Evolutionary conservation across 306 rosid species (phyloP).

Genomic region (Pueraria montana): DNA sequence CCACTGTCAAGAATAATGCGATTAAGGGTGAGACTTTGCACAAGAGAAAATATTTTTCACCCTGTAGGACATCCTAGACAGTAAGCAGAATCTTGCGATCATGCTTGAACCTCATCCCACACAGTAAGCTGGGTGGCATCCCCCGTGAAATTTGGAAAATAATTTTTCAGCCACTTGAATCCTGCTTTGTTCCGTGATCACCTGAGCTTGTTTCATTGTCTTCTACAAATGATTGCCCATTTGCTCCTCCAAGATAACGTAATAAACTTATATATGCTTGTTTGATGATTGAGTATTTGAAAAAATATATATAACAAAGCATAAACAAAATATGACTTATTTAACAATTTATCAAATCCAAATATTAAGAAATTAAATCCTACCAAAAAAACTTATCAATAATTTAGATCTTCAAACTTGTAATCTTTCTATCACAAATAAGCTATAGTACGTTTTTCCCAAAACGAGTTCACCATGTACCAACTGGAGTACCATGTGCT

Average conservation of each 20-base stretch:
- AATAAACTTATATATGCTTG: not conserved
- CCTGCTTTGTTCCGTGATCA: not conserved
- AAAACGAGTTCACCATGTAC: too few species aligned
- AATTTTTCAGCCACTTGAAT: not conserved
- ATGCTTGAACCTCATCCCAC: not conserved
- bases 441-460: too few species aligned
- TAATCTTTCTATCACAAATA: too few species aligned
- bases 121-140: conserved; percentile 16
- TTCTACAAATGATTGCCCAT: not conserved
- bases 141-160: conserved; percentile 37
- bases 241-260: not conserved
- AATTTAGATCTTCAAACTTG: too few species aligned
- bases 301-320: not conserved
- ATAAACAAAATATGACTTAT: not conserved
- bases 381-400: too few species aligned
- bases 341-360: not conserved
- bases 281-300: not conserved
- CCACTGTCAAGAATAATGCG: too few species aligned
- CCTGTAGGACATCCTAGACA: not conserved
- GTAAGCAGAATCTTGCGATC: conserved; percentile 2
- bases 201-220: not conserved
- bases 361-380: not conserved
- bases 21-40: too few species aligned
- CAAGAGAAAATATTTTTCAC: not conserved
- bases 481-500: too few species aligned